These are phyloP conservation scores for Sarocladiaceae sp. DNA, from an alignment of 2,329 filamentous ascomycete species.

Conservation along the genomic window DNA sequence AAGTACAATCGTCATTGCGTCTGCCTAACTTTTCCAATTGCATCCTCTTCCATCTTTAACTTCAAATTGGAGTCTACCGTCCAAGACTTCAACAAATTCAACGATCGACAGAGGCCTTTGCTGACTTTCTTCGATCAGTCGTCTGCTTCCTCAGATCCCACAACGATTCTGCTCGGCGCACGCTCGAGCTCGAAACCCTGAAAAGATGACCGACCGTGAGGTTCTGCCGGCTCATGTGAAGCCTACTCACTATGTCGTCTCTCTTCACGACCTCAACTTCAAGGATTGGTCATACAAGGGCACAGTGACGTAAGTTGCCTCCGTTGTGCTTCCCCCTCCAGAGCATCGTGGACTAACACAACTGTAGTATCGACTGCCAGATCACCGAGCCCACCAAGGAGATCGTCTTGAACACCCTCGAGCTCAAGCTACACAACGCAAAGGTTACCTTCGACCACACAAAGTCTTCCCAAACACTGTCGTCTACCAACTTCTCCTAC, in stretches of 20 bases:
- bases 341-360: conserved; percentile 10
- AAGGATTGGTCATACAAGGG: conserved; percentile 74
- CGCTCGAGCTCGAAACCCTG: conserved; percentile 27
- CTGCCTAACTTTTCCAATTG: not conserved
- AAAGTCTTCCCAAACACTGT: conserved; percentile 51
- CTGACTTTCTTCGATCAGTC: conserved; percentile 1
- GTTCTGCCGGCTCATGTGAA: conserved; percentile 64
- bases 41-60: not conserved
- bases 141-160: conserved; percentile 21
- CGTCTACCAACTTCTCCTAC: conserved; percentile 69
- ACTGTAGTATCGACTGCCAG: conserved; percentile 63
- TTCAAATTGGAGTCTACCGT: not conserved
- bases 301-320: conserved; percentile 53
- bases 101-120: not conserved
- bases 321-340: not conserved
- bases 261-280: conserved; percentile 78
- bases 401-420: conserved; percentile 79
- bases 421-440: conserved; percentile 69
- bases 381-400: conserved; percentile 69
- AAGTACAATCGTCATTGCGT: not conserved
- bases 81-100: not conserved
- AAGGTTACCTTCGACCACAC: conserved; percentile 56
- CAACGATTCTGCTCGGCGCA: conserved; percentile 31
- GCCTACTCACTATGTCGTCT: conserved; percentile 81
- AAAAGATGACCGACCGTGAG: conserved; percentile 55